Base-by-base conservation (phyloP, 2,329 filamentous ascomycete species). In the Penicillium sp. region DNA sequence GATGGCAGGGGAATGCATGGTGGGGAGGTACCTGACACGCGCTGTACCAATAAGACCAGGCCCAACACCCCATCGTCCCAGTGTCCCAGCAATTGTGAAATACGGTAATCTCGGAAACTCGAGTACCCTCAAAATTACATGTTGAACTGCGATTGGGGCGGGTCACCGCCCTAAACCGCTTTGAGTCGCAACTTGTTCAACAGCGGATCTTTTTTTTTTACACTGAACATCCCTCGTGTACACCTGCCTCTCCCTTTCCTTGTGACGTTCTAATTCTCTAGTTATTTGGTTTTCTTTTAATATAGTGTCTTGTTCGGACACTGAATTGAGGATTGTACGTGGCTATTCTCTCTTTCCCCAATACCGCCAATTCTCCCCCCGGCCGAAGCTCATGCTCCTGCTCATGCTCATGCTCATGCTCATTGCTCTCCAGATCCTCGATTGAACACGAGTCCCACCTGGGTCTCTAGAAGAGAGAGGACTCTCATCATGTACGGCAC, bases 401-500 rank as follows among this genome's bases (percentile, higher is more conserved):
- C 41, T 23, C n/a, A 28, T 18, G 12, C 41, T 23, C n/a, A 28
- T 18, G 12, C 41, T 28, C 41, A 42, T 42, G n/a, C 41, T 23
- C n/a, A 28, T 18, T n/a, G 15, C 21, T 34, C 26, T 33, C 10
- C 44, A 54, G 54, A 54, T 42, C 47, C 45, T 50, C 55, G 18
- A 56, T 54, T 53, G 46, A 52, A 44, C 41, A 36, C 49, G 44
- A 58, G 41, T 48, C 47, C 55, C 39, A 15, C 9, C 45, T 44
- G 57, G 55, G 55, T 57, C 51, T 56, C 26, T 36, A 47, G 46
- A 51, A 56, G 45, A 43, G 34, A 24, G 36, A 46, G 26, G 29
- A 53, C 18, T 39, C 21, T 33, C 76, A 84, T 68, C 74, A 95
- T 96, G 91, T 95, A 94, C 84, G 89, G 89, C 76, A 85, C 88